Conservation (phyloP, 495 filamentous ascomycete genomes). For the Aspergillus leporis region DNA sequence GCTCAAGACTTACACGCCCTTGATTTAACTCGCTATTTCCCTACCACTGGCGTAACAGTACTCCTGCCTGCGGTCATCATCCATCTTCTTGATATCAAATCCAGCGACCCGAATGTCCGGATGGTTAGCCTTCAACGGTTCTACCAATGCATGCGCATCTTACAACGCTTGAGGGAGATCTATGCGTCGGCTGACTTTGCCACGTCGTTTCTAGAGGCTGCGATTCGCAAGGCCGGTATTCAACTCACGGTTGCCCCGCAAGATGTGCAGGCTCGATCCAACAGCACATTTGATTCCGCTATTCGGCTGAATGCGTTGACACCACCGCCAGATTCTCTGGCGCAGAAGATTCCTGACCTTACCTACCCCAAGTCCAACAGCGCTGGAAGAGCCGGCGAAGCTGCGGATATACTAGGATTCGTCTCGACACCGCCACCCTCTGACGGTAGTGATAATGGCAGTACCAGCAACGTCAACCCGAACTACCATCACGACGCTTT, state of each 20-base stretch:
- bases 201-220: conserved; percentile 80
- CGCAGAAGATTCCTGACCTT: conserved; percentile 45
- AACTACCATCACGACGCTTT: conserved; percentile 34
- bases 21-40: conserved; percentile 73
- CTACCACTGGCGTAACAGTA: conserved; percentile 85
- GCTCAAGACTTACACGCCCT: conserved; percentile 68
- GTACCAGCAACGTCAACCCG: conserved; percentile 44
- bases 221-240: conserved; percentile 77
- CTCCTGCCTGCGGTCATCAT: conserved; percentile 89
- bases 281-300: conserved; percentile 23
- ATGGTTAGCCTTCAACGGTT: conserved; percentile 73
- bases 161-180: conserved; percentile 76
- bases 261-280: conserved; percentile 34
- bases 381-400: conserved; percentile 15
- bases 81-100: conserved; percentile 86
- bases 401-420: conserved; percentile 29
- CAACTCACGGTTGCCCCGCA: conserved; percentile 45
- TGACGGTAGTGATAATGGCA: conserved; percentile 47
- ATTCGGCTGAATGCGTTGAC: conserved; percentile 39
- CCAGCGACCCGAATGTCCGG: conserved; percentile 64
- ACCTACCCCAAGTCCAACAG: conserved; percentile 38
- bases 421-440: conserved; percentile 47
- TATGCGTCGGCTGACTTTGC: conserved; percentile 88
- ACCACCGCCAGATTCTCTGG: conserved; percentile 46
- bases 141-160: conserved; percentile 81